These are phyloP conservation scores for Sclerotinia trifoliorum DNA, from an alignment of 2,329 filamentous ascomycete genomes.

Conservation along the genomic window DNA sequence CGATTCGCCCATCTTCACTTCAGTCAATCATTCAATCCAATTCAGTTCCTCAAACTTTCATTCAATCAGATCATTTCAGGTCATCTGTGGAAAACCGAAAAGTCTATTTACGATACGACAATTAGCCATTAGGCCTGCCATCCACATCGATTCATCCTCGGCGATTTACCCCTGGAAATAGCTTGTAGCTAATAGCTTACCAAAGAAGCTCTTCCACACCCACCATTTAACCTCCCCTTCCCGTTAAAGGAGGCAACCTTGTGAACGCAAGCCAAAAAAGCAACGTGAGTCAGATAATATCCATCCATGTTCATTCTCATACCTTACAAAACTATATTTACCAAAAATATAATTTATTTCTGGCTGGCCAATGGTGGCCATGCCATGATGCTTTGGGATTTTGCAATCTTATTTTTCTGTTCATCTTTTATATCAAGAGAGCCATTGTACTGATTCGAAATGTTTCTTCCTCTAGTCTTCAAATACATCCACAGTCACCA, in stretches of 20 bases:
- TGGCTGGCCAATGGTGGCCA: constrained; percentile 6
- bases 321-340: constrained; percentile 1
- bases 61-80: constrained; percentile 1
- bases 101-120: constrained; percentile 14
- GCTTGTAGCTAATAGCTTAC: constrained; percentile 18
- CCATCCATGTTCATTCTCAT: constrained; percentile 1
- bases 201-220: constrained; percentile 22
- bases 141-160: constrained; percentile 5
- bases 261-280: constrained; percentile 23
- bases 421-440: neutral
- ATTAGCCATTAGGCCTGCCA: neutral
- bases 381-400: constrained; percentile 3
- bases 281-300: constrained; percentile 33
- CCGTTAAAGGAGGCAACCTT: constrained; percentile 22
- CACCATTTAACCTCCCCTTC: constrained; percentile 21
- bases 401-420: constrained; percentile 14
- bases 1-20: constrained; percentile 9
- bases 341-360: constrained; percentile 21
- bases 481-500: constrained; percentile 22
- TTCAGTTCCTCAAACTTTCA: constrained; percentile 12
- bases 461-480: constrained; percentile 13
- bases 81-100: constrained; percentile 5
- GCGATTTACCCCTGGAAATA: constrained; percentile 20
- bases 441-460: constrained; percentile 8
- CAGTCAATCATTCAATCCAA: constrained; percentile 19